Conservation (phyloP, 176 grass and related monocot species). For the Poa annua region DNA sequence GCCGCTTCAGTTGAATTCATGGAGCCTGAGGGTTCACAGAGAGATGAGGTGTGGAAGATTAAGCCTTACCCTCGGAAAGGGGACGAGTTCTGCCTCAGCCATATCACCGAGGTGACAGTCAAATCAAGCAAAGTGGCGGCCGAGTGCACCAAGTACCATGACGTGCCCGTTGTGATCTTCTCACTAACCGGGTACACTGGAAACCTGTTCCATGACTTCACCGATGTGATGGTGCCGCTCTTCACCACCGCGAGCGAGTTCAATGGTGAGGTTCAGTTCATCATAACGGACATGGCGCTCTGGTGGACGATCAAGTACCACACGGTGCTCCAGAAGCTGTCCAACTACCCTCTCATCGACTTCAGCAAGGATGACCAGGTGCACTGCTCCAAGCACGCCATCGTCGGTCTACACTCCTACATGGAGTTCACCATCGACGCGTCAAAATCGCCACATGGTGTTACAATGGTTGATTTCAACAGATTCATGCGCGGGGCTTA, state of each 20-base stretch:
- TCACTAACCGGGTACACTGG: slow-evolving; percentile 58
- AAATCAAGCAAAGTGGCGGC: slow-evolving; percentile 52
- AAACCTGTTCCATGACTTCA: slow-evolving; percentile 80
- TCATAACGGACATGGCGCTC: slow-evolving; percentile 48
- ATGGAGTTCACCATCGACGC: slow-evolving; percentile 76
- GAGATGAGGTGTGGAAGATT: slow-evolving; percentile 63
- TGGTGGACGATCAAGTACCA: slow-evolving; percentile 75
- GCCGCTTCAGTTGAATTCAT: slow-evolving; percentile 46
- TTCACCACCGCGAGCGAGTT: slow-evolving; percentile 72
- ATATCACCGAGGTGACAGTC: slow-evolving; percentile 59
- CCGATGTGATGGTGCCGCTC: slow-evolving; percentile 76
- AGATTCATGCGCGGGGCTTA: slow-evolving; percentile 64
- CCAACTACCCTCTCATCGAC: slow-evolving; percentile 64
- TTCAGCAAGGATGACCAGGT: slow-evolving; percentile 68
- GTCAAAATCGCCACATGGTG: slow-evolving; percentile 39
- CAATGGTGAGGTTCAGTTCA: slow-evolving; percentile 64
- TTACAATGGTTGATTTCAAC: slow-evolving; percentile 64
- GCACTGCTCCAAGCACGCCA: slow-evolving; percentile 67
- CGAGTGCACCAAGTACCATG: slow-evolving; percentile 58
- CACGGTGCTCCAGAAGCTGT: slow-evolving; percentile 51
- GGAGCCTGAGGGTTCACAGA: slow-evolving; percentile 33
- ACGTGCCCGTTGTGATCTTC: slow-evolving; percentile 63
- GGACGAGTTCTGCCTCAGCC: slow-evolving; percentile 59
- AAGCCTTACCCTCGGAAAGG: slow-evolving; percentile 82
- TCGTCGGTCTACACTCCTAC: slow-evolving; percentile 63